phyloP scores from a whole-genome alignment of 805 yeast genomes.

The Ogataea kodamae region DNA sequence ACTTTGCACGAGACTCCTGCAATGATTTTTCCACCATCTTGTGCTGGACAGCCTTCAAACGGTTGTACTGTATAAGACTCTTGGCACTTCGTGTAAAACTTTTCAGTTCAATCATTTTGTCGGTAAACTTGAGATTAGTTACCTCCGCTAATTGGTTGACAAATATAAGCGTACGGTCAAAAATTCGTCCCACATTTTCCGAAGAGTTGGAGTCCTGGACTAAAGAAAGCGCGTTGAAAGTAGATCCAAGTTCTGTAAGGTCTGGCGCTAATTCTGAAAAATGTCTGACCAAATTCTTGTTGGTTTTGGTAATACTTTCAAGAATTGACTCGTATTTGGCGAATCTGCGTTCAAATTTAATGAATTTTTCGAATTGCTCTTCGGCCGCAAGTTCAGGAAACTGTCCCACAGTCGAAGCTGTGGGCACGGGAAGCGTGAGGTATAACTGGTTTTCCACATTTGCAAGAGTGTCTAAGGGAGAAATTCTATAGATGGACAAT shows the following conservation, averaged over 20 bases:
- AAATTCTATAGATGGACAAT: constrained; percentile 50
- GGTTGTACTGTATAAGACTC: constrained; percentile 33
- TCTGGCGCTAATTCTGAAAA: constrained; percentile 46
- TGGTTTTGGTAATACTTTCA: constrained; percentile 35
- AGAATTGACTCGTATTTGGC: constrained; percentile 32
- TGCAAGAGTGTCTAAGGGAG: constrained; percentile 56
- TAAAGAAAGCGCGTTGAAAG: constrained; percentile 51
- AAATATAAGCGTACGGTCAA: constrained; percentile 66
- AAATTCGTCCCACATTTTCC: constrained; percentile 82
- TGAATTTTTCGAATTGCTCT: constrained; percentile 28
- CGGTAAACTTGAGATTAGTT: constrained; percentile 32
- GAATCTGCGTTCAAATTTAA: constrained; percentile 31
- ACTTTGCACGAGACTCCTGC: constrained; percentile 23
- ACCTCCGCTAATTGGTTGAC: constrained; percentile 36
- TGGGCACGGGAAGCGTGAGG: constrained; percentile 58
- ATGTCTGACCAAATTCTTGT: constrained; percentile 43
- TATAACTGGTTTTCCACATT: constrained; percentile 55
- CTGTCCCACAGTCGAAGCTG: constrained; percentile 26
- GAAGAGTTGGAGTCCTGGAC: constrained; percentile 42
- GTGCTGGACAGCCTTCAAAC: constrained; percentile 33
- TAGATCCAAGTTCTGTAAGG: constrained; percentile 49
- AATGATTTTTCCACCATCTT: constrained; percentile 29
- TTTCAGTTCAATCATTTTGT: constrained; percentile 34
- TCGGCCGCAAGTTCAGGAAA: constrained; percentile 28
- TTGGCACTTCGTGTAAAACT: constrained; percentile 31